phyloP scores from a whole-genome alignment of 2,329 filamentous ascomycete species.

The Scytalidium sp. region DNA sequence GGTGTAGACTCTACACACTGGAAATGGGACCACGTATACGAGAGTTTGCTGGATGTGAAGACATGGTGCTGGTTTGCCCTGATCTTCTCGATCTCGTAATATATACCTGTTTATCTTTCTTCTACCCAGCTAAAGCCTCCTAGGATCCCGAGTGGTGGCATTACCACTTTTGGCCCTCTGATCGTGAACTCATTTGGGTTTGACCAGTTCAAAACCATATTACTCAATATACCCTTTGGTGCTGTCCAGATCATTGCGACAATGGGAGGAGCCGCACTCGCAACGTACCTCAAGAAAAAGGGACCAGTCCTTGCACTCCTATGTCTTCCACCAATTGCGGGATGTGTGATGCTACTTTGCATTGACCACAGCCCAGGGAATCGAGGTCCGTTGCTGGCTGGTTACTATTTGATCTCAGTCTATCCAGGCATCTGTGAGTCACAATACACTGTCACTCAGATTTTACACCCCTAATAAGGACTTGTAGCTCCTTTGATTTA shows the following conservation, averaged over 20 bases:
- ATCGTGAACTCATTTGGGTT: constrained; percentile 40
- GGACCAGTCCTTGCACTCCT: constrained; percentile 50
- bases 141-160: constrained; percentile 7
- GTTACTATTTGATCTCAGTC: constrained; percentile 49
- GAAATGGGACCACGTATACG: constrained; percentile 44
- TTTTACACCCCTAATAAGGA: constrained; percentile 12
- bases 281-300: constrained; percentile 53
- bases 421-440: constrained; percentile 53
- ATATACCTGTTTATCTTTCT: neutral
- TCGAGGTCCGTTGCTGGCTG: constrained; percentile 48
- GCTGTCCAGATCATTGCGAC: constrained; percentile 57
- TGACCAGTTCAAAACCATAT: constrained; percentile 34
- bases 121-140: neutral
- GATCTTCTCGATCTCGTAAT: constrained; percentile 22
- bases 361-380: constrained; percentile 43
- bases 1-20: constrained; percentile 50
- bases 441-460: neutral
- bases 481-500: constrained; percentile 55
- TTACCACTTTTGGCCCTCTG: constrained; percentile 31
- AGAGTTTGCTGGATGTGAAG: constrained; percentile 29
- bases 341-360: constrained; percentile 50
- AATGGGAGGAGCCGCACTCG: constrained; percentile 53
- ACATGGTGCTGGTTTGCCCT: constrained; percentile 32
- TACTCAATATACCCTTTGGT: constrained; percentile 40
- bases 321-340: constrained; percentile 54